Evolutionary conservation across 352 stramenopile species (phyloP).

Genomic region (Pythium dissotocum): DNA sequence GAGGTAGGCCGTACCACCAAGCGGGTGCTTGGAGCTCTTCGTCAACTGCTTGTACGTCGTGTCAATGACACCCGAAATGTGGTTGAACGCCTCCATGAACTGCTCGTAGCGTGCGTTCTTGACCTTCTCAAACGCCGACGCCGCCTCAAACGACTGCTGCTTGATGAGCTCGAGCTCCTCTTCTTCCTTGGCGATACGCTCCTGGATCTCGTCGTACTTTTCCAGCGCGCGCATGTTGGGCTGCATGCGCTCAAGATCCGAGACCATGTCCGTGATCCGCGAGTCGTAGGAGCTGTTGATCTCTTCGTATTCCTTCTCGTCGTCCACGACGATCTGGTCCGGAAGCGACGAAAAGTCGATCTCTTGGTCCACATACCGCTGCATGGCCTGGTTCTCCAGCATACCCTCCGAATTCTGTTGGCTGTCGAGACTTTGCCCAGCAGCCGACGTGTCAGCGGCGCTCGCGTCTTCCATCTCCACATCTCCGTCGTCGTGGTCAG

Average conservation of each 20-base stretch:
- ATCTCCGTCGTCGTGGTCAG: conserved; percentile 34
- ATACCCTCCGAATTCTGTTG: conserved; percentile 40
- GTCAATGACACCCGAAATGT: conserved; percentile 92
- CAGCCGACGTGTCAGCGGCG: neutral
- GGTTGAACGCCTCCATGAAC: conserved; percentile 95
- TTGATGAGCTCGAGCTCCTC: conserved; percentile 78
- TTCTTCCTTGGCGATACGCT: conserved; percentile 76
- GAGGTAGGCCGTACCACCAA: conserved; percentile 86
- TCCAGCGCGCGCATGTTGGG: conserved; percentile 97
- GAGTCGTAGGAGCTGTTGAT: conserved; percentile 71
- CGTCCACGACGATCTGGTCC: conserved; percentile 62
- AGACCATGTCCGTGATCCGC: conserved; percentile 59
- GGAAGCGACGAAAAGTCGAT: conserved; percentile 92
- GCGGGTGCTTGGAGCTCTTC: conserved; percentile 96
- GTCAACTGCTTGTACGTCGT: conserved; percentile 98
- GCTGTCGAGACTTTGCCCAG: conserved; percentile 31
- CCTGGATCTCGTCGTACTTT: conserved; percentile 86
- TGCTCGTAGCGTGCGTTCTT: conserved; percentile 71
- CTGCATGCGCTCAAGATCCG: conserved; percentile 93
- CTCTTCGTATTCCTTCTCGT: conserved; percentile 89
- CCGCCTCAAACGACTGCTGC: conserved; percentile 55
- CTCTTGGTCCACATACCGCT: conserved; percentile 48
- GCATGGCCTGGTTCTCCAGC: conserved; percentile 44
- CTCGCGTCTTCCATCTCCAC: conserved; percentile 65
- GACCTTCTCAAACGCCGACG: conserved; percentile 75